A percentile compares a stretch with the other conserved stretches of the same genome.
phyloP scores from a whole-genome alignment of 2,329 filamentous ascomycete species.

The Mollisia scopiformis region DNA sequence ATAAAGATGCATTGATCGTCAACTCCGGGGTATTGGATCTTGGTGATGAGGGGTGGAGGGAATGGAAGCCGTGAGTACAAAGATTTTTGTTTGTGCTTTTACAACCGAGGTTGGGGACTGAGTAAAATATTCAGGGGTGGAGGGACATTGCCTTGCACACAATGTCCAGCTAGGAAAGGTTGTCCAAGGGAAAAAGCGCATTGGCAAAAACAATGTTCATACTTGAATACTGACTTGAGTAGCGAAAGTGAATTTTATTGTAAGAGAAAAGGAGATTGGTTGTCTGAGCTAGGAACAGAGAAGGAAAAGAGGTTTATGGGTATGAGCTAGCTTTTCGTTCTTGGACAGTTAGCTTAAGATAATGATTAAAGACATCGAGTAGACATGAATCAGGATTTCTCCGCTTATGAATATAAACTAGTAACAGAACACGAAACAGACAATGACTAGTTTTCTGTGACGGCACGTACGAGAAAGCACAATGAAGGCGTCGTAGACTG shows the following conservation, averaged over 20 bases:
- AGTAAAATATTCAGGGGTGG: too few relatives aligned
- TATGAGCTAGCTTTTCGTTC: background rate
- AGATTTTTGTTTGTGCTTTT: background rate
- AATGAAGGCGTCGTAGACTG: too few relatives aligned
- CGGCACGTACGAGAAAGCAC: too few relatives aligned
- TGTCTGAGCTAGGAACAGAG: background rate
- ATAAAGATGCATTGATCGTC: conserved; percentile 1
- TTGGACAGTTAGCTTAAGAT: too few relatives aligned
- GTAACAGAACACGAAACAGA: too few relatives aligned
- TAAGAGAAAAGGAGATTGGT: conserved; percentile 11
- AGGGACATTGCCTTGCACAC: background rate
- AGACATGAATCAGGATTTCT: too few relatives aligned
- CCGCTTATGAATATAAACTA: too few relatives aligned
- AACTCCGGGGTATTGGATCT: conserved; percentile 8
- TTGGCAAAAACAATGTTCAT: too few relatives aligned
- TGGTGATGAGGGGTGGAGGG: conserved; percentile 5
- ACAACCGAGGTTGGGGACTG: background rate
- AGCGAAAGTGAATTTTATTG: conserved; percentile 15
- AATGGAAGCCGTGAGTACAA: background rate
- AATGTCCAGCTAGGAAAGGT: background rate
- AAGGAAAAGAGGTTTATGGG: conserved; percentile 4
- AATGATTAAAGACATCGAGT: too few relatives aligned
- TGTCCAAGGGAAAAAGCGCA: too few relatives aligned
- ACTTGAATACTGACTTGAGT: background rate
- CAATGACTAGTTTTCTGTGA: too few relatives aligned